Evolutionary conservation across 371 early-diverging fungal species (phyloP).

Genomic region (Syncephalastrum sp.): DNA sequence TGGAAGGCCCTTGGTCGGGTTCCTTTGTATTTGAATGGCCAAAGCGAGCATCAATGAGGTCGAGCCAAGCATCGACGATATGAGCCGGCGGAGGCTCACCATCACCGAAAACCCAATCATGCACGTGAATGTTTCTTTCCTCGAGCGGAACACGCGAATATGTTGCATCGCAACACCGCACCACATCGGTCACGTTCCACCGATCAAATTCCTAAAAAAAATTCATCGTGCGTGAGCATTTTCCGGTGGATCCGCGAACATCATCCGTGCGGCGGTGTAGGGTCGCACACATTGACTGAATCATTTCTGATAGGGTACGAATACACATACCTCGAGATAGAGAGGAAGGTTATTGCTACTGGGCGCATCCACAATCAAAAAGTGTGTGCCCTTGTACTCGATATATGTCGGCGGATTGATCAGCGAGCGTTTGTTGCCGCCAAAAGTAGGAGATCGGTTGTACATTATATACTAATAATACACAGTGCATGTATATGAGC

Average conservation of each 20-base stretch:
- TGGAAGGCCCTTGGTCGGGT: neutral
- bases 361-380: slow-evolving; percentile 54
- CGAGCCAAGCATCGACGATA: slow-evolving; percentile 79
- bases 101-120: slow-evolving; percentile 86
- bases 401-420: slow-evolving; percentile 53
- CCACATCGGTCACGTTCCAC: slow-evolving; percentile 81
- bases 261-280: no score
- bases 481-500: neutral
- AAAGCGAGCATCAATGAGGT: slow-evolving; percentile 63
- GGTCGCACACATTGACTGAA: no score
- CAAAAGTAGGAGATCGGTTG: slow-evolving; percentile 13
- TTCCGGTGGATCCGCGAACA: neutral
- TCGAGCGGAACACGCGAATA: slow-evolving; percentile 70
- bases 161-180: slow-evolving; percentile 90
- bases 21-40: slow-evolving; percentile 14
- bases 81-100: slow-evolving; percentile 79
- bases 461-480: slow-evolving; percentile 3
- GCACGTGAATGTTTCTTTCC: slow-evolving; percentile 71
- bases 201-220: slow-evolving; percentile 37
- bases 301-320: neutral
- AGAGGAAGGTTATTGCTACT: slow-evolving; percentile 49
- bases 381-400: slow-evolving; percentile 43
- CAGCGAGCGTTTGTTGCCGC: slow-evolving; percentile 23
- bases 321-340: slow-evolving; percentile 36
- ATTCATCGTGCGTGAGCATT: neutral